phyloP scores from a whole-genome alignment of 805 yeast genomes.

The Pichia californica region DNA sequence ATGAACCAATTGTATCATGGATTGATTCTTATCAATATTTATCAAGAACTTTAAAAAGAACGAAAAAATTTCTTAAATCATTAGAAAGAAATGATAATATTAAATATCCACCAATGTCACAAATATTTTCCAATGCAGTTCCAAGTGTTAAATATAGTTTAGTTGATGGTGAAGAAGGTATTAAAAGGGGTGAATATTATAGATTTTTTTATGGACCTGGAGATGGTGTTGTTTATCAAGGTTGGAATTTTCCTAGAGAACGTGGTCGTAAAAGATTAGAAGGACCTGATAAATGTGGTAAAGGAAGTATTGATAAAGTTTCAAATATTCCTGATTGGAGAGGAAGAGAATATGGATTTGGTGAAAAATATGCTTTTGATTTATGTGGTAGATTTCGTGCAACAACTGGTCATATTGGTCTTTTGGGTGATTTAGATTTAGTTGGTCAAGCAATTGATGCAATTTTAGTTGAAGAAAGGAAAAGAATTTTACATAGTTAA shows the following conservation, averaged over 20 bases:
- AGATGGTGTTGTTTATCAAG: constrained; percentile 86
- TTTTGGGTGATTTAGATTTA: constrained; percentile 66
- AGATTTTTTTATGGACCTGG: constrained; percentile 84
- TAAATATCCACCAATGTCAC: constrained; percentile 75
- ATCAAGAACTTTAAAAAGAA: constrained; percentile 48
- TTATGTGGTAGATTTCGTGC: constrained; percentile 62
- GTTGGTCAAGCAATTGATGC: constrained; percentile 69
- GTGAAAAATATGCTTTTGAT: constrained; percentile 50
- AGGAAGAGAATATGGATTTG: constrained; percentile 14
- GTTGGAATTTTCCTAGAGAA: constrained; percentile 71
- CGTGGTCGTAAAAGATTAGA: background rate
- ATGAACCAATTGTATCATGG: constrained; percentile 10
- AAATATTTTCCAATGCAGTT: constrained; percentile 72
- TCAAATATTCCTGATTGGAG: constrained; percentile 8
- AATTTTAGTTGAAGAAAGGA: constrained; percentile 50
- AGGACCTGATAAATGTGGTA: constrained; percentile 3
- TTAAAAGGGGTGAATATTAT: constrained; percentile 64
- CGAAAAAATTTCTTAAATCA: constrained; percentile 51
- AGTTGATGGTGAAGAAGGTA: constrained; percentile 55
- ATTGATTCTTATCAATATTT: constrained; percentile 44
- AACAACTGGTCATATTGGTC: constrained; percentile 68
- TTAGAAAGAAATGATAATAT: constrained; percentile 44
- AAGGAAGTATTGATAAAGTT: constrained; percentile 3
- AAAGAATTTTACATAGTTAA: constrained; percentile 2
- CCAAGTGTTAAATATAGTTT: constrained; percentile 83